These are phyloP conservation scores for Stylonectria norvegica DNA, from an alignment of 2,329 filamentous ascomycete species.

Conservation along the genomic window DNA sequence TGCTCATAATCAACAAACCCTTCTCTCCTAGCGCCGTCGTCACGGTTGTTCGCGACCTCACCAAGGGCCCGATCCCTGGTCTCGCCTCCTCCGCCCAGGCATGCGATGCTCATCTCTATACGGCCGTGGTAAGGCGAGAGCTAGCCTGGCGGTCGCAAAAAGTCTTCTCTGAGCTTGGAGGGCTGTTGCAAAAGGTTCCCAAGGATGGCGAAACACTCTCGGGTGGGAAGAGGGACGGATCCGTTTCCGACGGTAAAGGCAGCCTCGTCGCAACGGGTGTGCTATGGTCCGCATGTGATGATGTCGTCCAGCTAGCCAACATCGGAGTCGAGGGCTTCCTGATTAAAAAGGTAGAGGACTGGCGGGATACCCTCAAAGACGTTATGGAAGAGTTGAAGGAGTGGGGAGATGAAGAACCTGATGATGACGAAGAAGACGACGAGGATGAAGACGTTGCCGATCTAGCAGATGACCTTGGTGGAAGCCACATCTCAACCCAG, in stretches of 20 bases:
- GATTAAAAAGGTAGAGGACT: conserved; percentile 68
- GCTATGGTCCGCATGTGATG: conserved; percentile 81
- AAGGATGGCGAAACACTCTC: conserved; percentile 53
- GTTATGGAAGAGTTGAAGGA: conserved; percentile 82
- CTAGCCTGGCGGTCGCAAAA: conserved; percentile 56
- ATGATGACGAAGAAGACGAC: conserved; percentile 54
- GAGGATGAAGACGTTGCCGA: conserved; percentile 45
- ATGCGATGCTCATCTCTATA: conserved; percentile 60
- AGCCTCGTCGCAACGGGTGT: conserved; percentile 68
- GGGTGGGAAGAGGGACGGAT: conserved; percentile 18
- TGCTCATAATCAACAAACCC: conserved; percentile 81
- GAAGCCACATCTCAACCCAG: conserved; percentile 42
- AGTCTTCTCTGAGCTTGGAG: conserved; percentile 59
- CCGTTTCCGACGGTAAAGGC: conserved; percentile 43
- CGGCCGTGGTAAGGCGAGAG: conserved; percentile 60
- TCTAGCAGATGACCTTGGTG: conserved; percentile 29
- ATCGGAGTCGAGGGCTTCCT: conserved; percentile 69
- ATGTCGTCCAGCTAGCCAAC: conserved; percentile 59
- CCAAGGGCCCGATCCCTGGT: conserved; percentile 68
- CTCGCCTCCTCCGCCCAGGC: conserved; percentile 68
- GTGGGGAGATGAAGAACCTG: conserved; percentile 72
- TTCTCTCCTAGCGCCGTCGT: conserved; percentile 76
- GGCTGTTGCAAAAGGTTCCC: conserved; percentile 59
- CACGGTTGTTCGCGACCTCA: conserved; percentile 69
- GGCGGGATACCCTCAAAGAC: conserved; percentile 73